These are phyloP conservation scores for Craterostigma plantagineum DNA, from an alignment of 257 asterid genomes.

Conservation along the genomic window DNA sequence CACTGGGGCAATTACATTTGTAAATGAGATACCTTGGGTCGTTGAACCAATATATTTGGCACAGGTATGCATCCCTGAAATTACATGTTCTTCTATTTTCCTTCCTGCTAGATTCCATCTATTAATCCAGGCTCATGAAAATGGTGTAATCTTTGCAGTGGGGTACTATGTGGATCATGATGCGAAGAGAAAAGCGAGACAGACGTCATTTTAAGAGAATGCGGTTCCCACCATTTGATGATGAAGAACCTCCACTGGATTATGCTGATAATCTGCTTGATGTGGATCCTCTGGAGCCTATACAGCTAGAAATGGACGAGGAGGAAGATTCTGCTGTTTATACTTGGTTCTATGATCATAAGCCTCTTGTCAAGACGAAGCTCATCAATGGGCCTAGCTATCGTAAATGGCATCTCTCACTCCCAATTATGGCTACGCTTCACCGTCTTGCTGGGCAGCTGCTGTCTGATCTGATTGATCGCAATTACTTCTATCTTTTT, in stretches of 20 bases:
- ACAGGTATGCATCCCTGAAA: slow-evolving; percentile 34
- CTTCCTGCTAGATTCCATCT: not conserved
- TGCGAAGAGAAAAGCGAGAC: slow-evolving; percentile 98
- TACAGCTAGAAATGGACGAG: slow-evolving; percentile 88
- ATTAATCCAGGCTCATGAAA: not conserved
- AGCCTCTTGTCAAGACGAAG: slow-evolving; percentile 89
- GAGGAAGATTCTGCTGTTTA: slow-evolving; percentile 95
- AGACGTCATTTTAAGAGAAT: slow-evolving; percentile 93
- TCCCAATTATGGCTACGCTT: slow-evolving; percentile 95
- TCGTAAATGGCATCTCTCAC: slow-evolving; percentile 95
- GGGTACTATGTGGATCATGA: slow-evolving; percentile 99
- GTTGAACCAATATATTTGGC: slow-evolving; percentile 96
- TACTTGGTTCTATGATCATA: slow-evolving; percentile 97
- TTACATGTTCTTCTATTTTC: not conserved
- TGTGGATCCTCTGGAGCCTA: slow-evolving; percentile 97
- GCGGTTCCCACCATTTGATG: slow-evolving; percentile 98
- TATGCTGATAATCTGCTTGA: slow-evolving; percentile 93
- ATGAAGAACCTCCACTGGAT: slow-evolving; percentile 95
- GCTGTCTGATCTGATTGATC: slow-evolving; percentile 85
- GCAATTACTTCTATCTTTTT: slow-evolving; percentile 81
- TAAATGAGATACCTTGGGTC: slow-evolving; percentile 97
- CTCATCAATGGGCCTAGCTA: slow-evolving; percentile 97
- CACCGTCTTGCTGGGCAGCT: slow-evolving; percentile 97
- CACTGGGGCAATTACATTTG: slow-evolving; percentile 94
- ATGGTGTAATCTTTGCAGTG: slow-evolving; percentile 30